A percentile compares a stretch with the other conserved stretches of the same genome.
Evolutionary conservation across 768 basidiomycete species (phyloP).

Genomic region (Dentipellis fragilis): DNA sequence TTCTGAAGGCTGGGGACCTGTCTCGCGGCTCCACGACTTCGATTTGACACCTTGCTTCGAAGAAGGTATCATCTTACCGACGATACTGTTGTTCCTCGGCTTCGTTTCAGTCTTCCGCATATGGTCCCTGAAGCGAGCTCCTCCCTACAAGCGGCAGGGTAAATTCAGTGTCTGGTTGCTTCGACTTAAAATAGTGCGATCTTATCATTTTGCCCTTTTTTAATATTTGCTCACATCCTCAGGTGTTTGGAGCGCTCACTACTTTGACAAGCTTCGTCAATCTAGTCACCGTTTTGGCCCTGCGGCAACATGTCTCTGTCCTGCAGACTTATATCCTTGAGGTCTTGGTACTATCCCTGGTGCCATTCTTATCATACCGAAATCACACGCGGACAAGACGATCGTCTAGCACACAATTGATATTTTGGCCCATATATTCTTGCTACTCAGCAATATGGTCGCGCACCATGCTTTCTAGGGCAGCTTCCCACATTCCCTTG

Average conservation of each 20-base stretch:
- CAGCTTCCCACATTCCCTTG: conserved; percentile 22
- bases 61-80: conserved; percentile 54
- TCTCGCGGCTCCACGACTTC: conserved; percentile 52
- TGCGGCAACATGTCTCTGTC: conserved; percentile 30
- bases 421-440: conserved; percentile 76
- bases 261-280: conserved; percentile 35
- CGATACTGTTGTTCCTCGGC: conserved; percentile 37
- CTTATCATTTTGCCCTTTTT: conserved; percentile 6
- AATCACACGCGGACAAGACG: conserved; percentile 65
- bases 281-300: conserved; percentile 28
- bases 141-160: conserved; percentile 25
- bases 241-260: conserved; percentile 43
- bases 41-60: conserved; percentile 80
- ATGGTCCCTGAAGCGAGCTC: conserved; percentile 19
- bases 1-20: conserved; percentile 53
- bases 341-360: conserved; percentile 38
- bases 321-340: conserved; percentile 48
- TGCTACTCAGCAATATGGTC: conserved; percentile 42
- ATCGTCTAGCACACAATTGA: conserved; percentile 61
- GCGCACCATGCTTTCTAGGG: conserved; percentile 38
- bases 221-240: conserved; percentile 1
- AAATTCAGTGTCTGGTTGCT: conserved; percentile 41
- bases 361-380: conserved; percentile 43
- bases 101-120: conserved; percentile 32
- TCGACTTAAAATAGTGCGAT: conserved; percentile 55